Base-by-base conservation (phyloP, 805 yeast species). In the Priceomyces haplophilus region DNA sequence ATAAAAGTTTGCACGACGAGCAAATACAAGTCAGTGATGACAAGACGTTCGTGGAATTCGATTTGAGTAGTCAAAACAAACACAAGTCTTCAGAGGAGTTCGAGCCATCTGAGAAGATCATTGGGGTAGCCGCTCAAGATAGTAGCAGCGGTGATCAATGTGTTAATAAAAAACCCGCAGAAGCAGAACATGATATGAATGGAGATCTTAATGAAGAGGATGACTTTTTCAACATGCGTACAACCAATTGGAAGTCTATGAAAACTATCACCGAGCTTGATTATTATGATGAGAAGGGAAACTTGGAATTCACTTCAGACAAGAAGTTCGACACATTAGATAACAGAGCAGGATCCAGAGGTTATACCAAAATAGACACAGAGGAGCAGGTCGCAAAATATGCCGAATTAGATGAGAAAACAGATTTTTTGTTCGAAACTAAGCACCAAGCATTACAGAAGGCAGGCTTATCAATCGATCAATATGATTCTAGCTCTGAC, bases 281-380 rank as follows among this genome's bases (percentile, higher is more conserved):
- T 47, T 76, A 88, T 33, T 91, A 88, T 58, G 87, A 91, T 55
- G 86, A 88, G 19, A 79, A 78, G 53, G 97, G 93, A 3, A 80
- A 81, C 44, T 64, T 82, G 18, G 76, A 82, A 38, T 68, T 80
- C 18, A 48, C 56, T 4, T 46, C 55, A 3, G 57, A 53, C 15
- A 71, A 54, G 24, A 50, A 54, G 24, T 46, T 66, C 12, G 79
- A 80, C 1, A 76, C 77, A 32, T 78, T 72, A 19, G 37, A 36
- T 11, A 36, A 35, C 10, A 16, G 24, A 19, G 13, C 29, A 23
- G 40, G 40, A 3, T 31, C 43, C 13, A 19, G 34, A 17, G 91
- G 95, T 0, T 93, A 93, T 59, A 93, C 98, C 0, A 83, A 95
- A 54, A 84, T 93, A 7, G 88, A 88, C 21, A 85, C 82, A 1